Evolutionary conservation across 2,329 filamentous ascomycete species (phyloP).

Genomic region (Sclerotinia sclerotiorum): DNA sequence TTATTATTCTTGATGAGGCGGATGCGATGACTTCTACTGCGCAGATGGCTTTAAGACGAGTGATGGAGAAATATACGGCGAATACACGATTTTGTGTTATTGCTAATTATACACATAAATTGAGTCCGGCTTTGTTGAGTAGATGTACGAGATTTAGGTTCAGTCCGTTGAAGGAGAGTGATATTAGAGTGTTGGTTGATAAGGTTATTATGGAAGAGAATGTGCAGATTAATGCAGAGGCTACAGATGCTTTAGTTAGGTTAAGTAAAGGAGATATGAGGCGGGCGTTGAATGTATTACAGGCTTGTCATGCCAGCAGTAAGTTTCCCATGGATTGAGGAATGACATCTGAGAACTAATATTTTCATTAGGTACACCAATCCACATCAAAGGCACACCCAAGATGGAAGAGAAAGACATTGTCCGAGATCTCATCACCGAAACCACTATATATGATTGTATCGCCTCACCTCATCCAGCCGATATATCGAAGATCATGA

Average conservation of each 20-base stretch:
- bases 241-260: slow-evolving; percentile 77
- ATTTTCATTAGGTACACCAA: slow-evolving; percentile 60
- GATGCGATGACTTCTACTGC: slow-evolving; percentile 99
- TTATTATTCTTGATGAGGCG: slow-evolving; percentile 98
- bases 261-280: slow-evolving; percentile 97
- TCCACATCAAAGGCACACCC: slow-evolving; percentile 59
- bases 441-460: slow-evolving; percentile 93
- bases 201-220: slow-evolving; percentile 85
- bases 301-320: slow-evolving; percentile 95
- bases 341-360: slow-evolving; percentile 17
- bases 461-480: slow-evolving; percentile 92
- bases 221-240: slow-evolving; percentile 78
- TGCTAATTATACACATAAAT: slow-evolving; percentile 97
- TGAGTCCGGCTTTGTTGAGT: slow-evolving; percentile 87
- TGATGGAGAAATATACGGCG: slow-evolving; percentile 99
- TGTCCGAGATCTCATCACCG: slow-evolving; percentile 80
- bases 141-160: slow-evolving; percentile 94
- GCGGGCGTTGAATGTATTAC: slow-evolving; percentile 87
- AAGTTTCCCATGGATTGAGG: slow-evolving; percentile 40
- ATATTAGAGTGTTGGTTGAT: slow-evolving; percentile 83
- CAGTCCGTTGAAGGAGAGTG: slow-evolving; percentile 83
- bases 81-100: slow-evolving; percentile 99
- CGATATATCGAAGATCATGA: slow-evolving; percentile 80
- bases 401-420: slow-evolving; percentile 64
- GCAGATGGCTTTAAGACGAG: slow-evolving; percentile 92